Percentiles rank a stretch among this genome's conserved stretches.
phyloP scores from a whole-genome alignment of 2,329 filamentous ascomycete species.

The Teratosphaeria zuluensis region DNA sequence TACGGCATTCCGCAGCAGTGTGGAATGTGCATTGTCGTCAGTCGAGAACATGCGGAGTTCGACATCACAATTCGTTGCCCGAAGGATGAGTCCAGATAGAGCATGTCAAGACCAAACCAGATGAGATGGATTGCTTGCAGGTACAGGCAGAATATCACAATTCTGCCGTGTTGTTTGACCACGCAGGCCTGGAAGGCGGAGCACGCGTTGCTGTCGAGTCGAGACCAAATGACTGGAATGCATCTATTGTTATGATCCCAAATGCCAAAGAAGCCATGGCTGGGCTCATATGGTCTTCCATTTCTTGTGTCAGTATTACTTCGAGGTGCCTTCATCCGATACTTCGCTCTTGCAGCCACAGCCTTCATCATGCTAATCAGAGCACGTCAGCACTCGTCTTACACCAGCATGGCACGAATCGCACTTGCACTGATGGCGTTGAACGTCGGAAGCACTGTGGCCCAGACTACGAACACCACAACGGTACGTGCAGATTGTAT shows the following conservation, averaged over 20 bases:
- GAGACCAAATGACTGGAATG: constrained; percentile 17
- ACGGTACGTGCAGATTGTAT: no score
- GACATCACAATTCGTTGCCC: neutral
- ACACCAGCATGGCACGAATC: neutral
- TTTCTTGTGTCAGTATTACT: neutral
- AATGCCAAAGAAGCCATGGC: neutral
- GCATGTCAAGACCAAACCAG: neutral
- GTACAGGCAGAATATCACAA: neutral
- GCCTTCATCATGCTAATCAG: neutral
- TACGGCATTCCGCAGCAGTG: neutral
- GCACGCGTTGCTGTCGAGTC: neutral
- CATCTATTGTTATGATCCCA: constrained; percentile 12
- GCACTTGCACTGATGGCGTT: neutral
- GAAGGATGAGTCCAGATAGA: neutral
- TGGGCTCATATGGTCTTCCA: neutral
- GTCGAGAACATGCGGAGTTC: neutral
- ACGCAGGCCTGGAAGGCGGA: neutral
- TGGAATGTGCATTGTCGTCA: neutral
- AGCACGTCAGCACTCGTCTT: constrained; percentile 1
- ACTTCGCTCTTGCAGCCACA: neutral
- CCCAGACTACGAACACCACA: neutral
- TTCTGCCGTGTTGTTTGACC: neutral
- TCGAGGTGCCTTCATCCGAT: neutral
- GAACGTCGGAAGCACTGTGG: neutral
- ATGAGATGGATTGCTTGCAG: neutral